Percentiles rank a stretch among this genome's conserved stretches.
Evolutionary conservation across 1,284 basidiomycete genomes (phyloP).

Genomic region (Rhizoctonia solani): DNA sequence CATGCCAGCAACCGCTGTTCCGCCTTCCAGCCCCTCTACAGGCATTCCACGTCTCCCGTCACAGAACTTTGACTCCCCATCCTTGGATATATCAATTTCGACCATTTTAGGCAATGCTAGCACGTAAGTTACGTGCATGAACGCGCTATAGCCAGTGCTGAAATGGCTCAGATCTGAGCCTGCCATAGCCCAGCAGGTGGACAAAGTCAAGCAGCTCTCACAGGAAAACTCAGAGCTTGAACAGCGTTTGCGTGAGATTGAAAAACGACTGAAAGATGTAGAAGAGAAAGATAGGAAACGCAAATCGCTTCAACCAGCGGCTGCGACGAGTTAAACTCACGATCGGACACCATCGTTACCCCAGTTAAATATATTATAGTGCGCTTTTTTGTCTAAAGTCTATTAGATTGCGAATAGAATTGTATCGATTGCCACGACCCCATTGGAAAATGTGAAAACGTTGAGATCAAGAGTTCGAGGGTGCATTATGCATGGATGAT

Average conservation of each 20-base stretch:
- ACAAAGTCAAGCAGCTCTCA: conserved; percentile 17
- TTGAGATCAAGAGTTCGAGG: no score
- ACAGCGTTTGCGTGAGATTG: conserved; percentile 10
- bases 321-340: conserved; percentile 10
- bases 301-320: conserved; percentile 10
- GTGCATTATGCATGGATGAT: no score
- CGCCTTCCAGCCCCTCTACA: conserved; percentile 34
- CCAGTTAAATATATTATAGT: conserved; percentile 11
- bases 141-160: background rate
- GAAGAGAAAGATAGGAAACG: conserved; percentile 28
- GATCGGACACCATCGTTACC: conserved; percentile 19
- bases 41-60: conserved; percentile 31
- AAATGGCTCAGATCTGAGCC: conserved; percentile 26
- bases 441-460: no score
- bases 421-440: no score
- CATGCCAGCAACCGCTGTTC: conserved; percentile 10
- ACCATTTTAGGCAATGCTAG: conserved; percentile 4
- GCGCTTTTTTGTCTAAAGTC: conserved; percentile 7
- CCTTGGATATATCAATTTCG: conserved; percentile 26
- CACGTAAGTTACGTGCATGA: conserved; percentile 1
- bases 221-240: conserved; percentile 20
- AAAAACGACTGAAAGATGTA: conserved; percentile 27
- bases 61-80: conserved; percentile 25
- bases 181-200: conserved; percentile 4
- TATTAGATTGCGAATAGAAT: no score